These are phyloP conservation scores for Blyttiomyces sp. DNA, from an alignment of 371 early-diverging fungal genomes.

Conservation along the genomic window DNA sequence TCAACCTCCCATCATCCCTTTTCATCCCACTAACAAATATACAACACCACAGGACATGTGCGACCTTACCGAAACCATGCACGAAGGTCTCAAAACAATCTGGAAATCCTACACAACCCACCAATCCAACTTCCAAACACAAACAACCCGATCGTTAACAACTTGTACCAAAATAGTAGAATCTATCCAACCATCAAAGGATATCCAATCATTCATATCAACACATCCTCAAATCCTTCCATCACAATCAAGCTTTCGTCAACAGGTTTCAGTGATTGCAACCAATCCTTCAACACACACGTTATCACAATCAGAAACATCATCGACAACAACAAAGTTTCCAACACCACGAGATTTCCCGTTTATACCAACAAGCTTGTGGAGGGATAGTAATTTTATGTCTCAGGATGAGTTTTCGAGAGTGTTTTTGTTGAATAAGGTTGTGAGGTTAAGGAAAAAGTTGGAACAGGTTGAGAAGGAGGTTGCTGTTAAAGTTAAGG, in stretches of 20 bases:
- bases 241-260: slow-evolving; percentile 5
- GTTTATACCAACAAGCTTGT: slow-evolving; percentile 30
- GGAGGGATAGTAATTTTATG: slow-evolving; percentile 38
- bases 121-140: slow-evolving; percentile 3
- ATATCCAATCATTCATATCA: not conserved
- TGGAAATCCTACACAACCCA: slow-evolving; percentile 16
- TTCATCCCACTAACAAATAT: not conserved
- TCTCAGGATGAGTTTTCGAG: slow-evolving; percentile 27
- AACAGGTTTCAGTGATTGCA: not conserved
- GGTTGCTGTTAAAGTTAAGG: slow-evolving; percentile 41
- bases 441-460: slow-evolving; percentile 20
- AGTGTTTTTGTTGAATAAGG: slow-evolving; percentile 33
- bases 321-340: slow-evolving; percentile 7
- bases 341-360: slow-evolving; percentile 21
- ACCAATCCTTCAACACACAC: not conserved
- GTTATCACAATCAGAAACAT: slow-evolving; percentile 5
- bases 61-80: slow-evolving; percentile 19
- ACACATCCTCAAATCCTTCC: slow-evolving; percentile 1
- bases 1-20: not conserved
- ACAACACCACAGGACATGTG: slow-evolving; percentile 21
- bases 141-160: too few relatives aligned
- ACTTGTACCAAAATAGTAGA: too few relatives aligned
- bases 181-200: too few relatives aligned
- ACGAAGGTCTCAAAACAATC: slow-evolving; percentile 13
- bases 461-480: slow-evolving; percentile 36